These are phyloP conservation scores for Phytopythium ostracodes DNA, from an alignment of 352 stramenopile species.

Conservation along the genomic window DNA sequence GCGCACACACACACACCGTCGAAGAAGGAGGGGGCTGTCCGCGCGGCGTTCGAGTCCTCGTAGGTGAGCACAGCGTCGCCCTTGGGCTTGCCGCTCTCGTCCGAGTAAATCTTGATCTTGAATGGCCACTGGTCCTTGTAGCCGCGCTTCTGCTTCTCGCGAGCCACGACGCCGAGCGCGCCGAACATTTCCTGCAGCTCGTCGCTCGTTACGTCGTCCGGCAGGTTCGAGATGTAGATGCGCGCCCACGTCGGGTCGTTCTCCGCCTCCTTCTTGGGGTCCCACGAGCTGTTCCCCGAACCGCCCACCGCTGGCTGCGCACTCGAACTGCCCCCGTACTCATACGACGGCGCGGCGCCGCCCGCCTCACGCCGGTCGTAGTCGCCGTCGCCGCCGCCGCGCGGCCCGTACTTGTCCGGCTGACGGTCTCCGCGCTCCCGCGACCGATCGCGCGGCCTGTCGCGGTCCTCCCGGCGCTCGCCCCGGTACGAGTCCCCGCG, in stretches of 20 bases:
- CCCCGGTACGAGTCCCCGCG: constrained; percentile 27
- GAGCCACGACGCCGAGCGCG: constrained; percentile 71
- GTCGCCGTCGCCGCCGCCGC: neutral
- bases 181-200: constrained; percentile 87
- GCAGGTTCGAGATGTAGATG: constrained; percentile 87
- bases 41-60: constrained; percentile 80
- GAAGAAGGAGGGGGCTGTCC: constrained; percentile 80
- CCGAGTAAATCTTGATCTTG: constrained; percentile 90
- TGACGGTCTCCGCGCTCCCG: constrained; percentile 27
- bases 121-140: constrained; percentile 89
- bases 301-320: constrained; percentile 31
- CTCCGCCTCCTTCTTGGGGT: constrained; percentile 69
- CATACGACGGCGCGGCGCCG: neutral
- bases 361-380: constrained; percentile 6
- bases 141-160: constrained; percentile 84
- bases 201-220: constrained; percentile 64
- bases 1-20: constrained; percentile 35
- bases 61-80: constrained; percentile 84
- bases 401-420: neutral
- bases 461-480: constrained; percentile 19
- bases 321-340: constrained; percentile 16
- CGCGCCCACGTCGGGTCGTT: constrained; percentile 78
- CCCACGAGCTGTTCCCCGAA: constrained; percentile 70
- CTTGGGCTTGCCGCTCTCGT: constrained; percentile 65
- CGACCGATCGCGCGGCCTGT: constrained; percentile 24